Base-by-base conservation (phyloP, 2,329 filamentous ascomycete genomes). In the Diplocarpon rosae region DNA sequence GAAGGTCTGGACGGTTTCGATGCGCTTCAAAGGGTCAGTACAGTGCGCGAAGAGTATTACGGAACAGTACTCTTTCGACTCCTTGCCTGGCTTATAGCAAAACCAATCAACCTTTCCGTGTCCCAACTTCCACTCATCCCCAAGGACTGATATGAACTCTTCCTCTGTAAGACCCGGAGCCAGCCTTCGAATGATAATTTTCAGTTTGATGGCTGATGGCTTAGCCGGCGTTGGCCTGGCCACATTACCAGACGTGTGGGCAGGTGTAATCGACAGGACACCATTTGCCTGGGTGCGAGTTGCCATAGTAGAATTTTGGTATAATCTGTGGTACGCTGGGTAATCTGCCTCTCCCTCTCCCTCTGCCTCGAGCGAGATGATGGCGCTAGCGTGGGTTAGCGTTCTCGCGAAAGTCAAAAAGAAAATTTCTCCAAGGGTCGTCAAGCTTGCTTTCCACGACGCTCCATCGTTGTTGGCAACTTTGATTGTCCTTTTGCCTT, bases 41-140 rank as follows among this genome's bases (percentile, higher is more conserved):
- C 44, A 27, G 37, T 46, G 20, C 43, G 10, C 11, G 3, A 41
- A 52, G 40, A 24, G 43, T 31, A 35, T 39, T 14, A 14, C 29
- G n/a, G 20, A 35, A 24, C 11, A 29, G 54, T 68, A 93, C 88
- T 95, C 85, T 60, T 80, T 83, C 1, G 88, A 89, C 36, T 90
- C 71, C 61, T 95, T 94, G 53, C 82, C 82, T 44, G 72, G 66
- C 46, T 74, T 74, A 62, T 77, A 98, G 39, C 74, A 74, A 53
- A 84, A 71, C 85, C 86, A 95, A 62, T 94, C 89, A 11, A 93
- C 78, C 60, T 81, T 92, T 28, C 86, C 87, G 38, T 75, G 76
- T n/a, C 84, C 85, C 3, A 75, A 57, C 57, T 80, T 84, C 90
- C 90, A 96, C 39, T 88, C 82, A 1, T 80, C 73, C 3, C 88